These are phyloP conservation scores for Paxillus involutus DNA, from an alignment of 768 basidiomycete species.

Conservation along the genomic window DNA sequence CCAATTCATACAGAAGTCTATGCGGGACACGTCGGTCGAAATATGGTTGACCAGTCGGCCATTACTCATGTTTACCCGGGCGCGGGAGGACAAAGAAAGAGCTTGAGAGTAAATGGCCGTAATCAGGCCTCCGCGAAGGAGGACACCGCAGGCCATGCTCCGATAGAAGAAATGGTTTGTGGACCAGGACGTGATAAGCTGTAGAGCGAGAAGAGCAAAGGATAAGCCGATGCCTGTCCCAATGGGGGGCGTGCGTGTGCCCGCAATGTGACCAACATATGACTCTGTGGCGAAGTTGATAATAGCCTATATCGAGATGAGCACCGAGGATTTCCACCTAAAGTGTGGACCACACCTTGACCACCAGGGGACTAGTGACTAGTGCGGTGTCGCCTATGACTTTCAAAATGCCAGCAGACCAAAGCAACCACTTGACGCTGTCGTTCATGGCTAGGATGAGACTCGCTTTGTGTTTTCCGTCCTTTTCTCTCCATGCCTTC, in stretches of 20 bases:
- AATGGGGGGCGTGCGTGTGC: conserved; percentile 39
- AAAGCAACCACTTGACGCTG: conserved; percentile 76
- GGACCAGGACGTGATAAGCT: conserved; percentile 63
- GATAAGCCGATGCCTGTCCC: conserved; percentile 73
- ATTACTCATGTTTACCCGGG: conserved; percentile 78
- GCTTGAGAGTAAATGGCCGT: conserved; percentile 82
- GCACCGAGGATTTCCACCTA: background rate
- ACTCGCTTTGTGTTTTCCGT: conserved; percentile 64
- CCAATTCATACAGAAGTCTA: conserved; percentile 83
- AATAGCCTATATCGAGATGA: conserved; percentile 46
- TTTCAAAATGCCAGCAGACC: conserved; percentile 62
- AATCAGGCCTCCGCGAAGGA: conserved; percentile 82
- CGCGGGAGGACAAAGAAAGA: conserved; percentile 72
- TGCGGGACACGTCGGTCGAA: conserved; percentile 86
- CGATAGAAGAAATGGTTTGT: conserved; percentile 87
- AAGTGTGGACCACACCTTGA: conserved; percentile 55
- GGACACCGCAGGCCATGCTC: conserved; percentile 69
- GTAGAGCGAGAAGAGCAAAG: conserved; percentile 67
- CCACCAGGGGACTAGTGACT: conserved; percentile 72
- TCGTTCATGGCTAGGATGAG: conserved; percentile 73
- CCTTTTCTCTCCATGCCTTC: conserved; percentile 60
- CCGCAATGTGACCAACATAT: conserved; percentile 46
- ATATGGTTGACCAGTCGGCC: conserved; percentile 94
- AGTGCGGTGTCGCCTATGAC: conserved; percentile 70
- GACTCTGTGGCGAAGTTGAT: conserved; percentile 70